Conservation (phyloP, 768 basidiomycete genomes). For the Lepiota brunneoincarnata region DNA sequence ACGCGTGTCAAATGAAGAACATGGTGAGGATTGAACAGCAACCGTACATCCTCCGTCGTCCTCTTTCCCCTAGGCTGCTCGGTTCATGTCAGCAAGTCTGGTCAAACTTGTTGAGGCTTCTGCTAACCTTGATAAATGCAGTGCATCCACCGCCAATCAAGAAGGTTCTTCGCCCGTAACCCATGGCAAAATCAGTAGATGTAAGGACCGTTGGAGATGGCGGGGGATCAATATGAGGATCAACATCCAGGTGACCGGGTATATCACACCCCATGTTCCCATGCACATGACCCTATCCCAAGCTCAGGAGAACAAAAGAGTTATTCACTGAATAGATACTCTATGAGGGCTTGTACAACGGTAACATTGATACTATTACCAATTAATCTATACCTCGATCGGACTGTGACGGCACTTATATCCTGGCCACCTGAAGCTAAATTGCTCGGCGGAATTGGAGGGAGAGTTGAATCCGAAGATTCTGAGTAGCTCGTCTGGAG, state of each 20-base stretch:
- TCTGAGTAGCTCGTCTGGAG: conserved; percentile 68
- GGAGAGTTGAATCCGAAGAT: conserved; percentile 56
- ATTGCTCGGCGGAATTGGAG: conserved; percentile 1
- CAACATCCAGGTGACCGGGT: conserved; percentile 1
- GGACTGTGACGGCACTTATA: conserved; percentile 44
- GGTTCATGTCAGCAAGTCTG: conserved; percentile 8
- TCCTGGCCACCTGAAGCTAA: conserved; percentile 62
- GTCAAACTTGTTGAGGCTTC: not conserved
- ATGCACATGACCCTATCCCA: not conserved
- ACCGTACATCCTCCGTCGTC: conserved; percentile 67
- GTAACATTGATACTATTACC: conserved; percentile 83
- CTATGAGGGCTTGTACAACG: conserved; percentile 62
- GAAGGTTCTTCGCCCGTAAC: conserved; percentile 47
- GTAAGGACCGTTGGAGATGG: not conserved
- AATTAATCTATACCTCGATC: conserved; percentile 72
- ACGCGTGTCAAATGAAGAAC: not conserved
- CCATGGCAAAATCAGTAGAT: conserved; percentile 23
- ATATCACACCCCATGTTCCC: not conserved
- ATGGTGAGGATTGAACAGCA: not conserved
- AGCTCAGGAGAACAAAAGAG: not conserved
- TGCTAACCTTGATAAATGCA: conserved; percentile 71
- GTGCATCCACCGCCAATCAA: conserved; percentile 75
- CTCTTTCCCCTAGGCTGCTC: conserved; percentile 62
- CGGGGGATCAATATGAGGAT: not conserved
- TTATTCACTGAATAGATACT: conserved; percentile 44